Evolutionary conservation across 148 eudicot genomes (phyloP), one percentile per base, ranked within the genome.

Genomic region (Cornus florida): DNA sequence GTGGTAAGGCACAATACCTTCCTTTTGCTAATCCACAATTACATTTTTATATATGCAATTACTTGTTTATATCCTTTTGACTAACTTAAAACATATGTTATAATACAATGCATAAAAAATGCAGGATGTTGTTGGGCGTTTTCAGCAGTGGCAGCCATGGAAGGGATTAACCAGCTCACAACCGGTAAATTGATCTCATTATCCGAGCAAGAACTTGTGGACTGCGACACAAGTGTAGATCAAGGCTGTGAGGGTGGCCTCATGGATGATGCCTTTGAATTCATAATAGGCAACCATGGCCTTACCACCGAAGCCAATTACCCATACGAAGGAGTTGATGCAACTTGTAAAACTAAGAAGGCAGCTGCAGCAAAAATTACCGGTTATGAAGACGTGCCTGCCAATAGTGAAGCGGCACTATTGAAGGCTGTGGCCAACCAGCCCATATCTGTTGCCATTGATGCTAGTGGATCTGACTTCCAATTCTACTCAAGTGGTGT

Each of bases 401-500:
- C 67, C 19, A 79, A 79, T 57, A 77, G 50, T 14, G 86, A 83
- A 35, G 38, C 72, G 16, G 66, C 77, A 20, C 71, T 83, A 35
- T 31, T 76, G 53, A 28, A 70, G 38, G 86, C 86, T 10, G 83
- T 80, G 70, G 79, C 80, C 12, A 67, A 24, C 16, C 83, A 83
- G 35, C 83, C 86, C 0, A 70, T 83, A 20, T 79, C 84, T 20
- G 84, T 82, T 9, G 75, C 84, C 17, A 77, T 77, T 4, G 80
- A 82, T 68, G 84, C 77, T 65, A 73, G 75, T 69, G 74, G 77
- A 57, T 53, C 35, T 31, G 73, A 53, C 38, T 82, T 82, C n/a
- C 84, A 82, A 69, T 60, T 82, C 7, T 82, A 82, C 77, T 48
- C 73, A 14, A 77, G 74, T 23, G 84, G 84, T 53, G 77, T 77